phyloP scores from a whole-genome alignment of 2,329 filamentous ascomycete species.

The Exophiala viscosa region DNA sequence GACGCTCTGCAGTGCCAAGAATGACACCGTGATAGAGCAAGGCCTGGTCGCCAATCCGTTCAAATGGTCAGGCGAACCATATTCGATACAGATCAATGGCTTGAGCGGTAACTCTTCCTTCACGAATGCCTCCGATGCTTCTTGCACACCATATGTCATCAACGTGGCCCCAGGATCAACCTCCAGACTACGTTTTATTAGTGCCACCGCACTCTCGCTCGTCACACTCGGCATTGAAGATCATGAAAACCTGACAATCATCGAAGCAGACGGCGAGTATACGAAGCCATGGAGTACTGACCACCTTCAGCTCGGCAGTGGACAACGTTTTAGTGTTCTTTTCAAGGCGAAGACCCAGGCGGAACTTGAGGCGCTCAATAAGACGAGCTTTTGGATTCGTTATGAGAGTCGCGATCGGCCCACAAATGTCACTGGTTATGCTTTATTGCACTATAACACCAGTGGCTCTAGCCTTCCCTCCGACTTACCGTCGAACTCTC shows the following conservation, averaged over 20 bases:
- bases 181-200: conserved; percentile 61
- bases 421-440: conserved; percentile 29
- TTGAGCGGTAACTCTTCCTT: conserved; percentile 45
- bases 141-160: conserved; percentile 50
- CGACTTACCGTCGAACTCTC: conserved; percentile 21
- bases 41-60: conserved; percentile 52
- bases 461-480: conserved; percentile 1
- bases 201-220: conserved; percentile 54
- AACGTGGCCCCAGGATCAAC: conserved; percentile 58
- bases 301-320: conserved; percentile 54
- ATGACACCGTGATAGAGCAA: conserved; percentile 50
- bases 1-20: conserved; percentile 34
- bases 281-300: conserved; percentile 34
- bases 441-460: conserved; percentile 28
- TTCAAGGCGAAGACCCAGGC: conserved; percentile 48
- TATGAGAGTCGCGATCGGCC: conserved; percentile 30
- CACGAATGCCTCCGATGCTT: conserved; percentile 33
- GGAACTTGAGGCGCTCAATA: conserved; percentile 33
- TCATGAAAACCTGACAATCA: conserved; percentile 55
- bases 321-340: conserved; percentile 60
- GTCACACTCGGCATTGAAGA: conserved; percentile 54
- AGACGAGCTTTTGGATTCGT: conserved; percentile 49
- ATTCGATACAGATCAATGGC: conserved; percentile 57
- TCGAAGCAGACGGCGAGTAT: conserved; percentile 55
- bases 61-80: conserved; percentile 57